Evolutionary conservation across 805 yeast species (phyloP).

Genomic region (Yarrowia sp.): DNA sequence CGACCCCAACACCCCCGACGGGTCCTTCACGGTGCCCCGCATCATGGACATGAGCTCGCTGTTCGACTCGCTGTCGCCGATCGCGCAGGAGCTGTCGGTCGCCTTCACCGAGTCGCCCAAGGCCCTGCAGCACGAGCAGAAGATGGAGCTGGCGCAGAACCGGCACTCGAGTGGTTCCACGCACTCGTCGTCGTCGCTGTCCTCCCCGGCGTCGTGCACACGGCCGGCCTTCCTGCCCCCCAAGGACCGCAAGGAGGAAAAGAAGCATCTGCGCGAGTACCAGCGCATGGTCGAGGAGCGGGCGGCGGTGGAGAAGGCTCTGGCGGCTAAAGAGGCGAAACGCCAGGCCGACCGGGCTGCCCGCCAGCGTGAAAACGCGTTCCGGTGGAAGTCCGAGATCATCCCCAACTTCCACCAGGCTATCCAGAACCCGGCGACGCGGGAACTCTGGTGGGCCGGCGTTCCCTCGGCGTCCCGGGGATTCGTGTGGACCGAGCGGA

Average conservation of each 20-base stretch:
- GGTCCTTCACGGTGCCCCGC: conserved; percentile 34
- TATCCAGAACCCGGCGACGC: conserved; percentile 52
- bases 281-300: conserved; percentile 49
- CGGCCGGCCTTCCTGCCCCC: conserved; percentile 74
- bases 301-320: conserved; percentile 52
- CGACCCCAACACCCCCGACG: conserved; percentile 39
- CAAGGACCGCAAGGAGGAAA: conserved; percentile 47
- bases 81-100: conserved; percentile 35
- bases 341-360: conserved; percentile 42
- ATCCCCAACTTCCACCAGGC: conserved; percentile 51
- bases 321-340: conserved; percentile 39
- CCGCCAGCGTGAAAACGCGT: conserved; percentile 46
- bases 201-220: conserved; percentile 54
- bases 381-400: conserved; percentile 54
- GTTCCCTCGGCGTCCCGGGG: conserved; percentile 57
- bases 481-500: conserved; percentile 59
- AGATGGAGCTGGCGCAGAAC: conserved; percentile 10
- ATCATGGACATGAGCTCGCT: conserved; percentile 36
- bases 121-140: conserved; percentile 30
- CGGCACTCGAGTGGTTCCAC: conserved; percentile 9
- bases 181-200: neutral
- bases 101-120: conserved; percentile 38
- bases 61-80: conserved; percentile 36
- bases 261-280: conserved; percentile 37
- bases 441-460: conserved; percentile 70